Base-by-base conservation (phyloP, 495 filamentous ascomycete species). In the Penicillium ochrochloron region DNA sequence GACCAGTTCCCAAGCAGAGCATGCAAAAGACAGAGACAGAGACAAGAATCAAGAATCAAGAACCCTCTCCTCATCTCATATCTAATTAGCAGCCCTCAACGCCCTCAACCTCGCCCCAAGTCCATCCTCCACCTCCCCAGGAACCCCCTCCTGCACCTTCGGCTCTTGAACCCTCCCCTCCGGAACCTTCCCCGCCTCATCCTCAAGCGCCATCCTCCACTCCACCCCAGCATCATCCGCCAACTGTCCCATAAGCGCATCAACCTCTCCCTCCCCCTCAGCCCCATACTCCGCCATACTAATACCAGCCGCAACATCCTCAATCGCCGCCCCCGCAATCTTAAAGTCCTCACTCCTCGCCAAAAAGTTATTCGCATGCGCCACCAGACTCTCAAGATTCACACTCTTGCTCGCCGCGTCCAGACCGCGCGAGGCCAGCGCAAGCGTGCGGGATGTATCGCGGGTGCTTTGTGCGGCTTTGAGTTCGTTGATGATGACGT, bases 401-500 rank as follows among this genome's bases (percentile, higher is more conserved):
- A 82, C 80, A 54, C 73, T 77, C 62, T 77, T 78, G 1, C 74
- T 78, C 14, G 80, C 80, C 1, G 78, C 80, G 52, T 82, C 78
- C 34, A 82, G 66, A 0, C 80, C 80, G 1, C 80, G 73, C 14
- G 75, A 78, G 0, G 80, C 80, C 25, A 82, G 41, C 15, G 78
- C 78, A 2, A 82, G 72, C 0, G 80, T 82, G 2, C 78, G 71
- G 2, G 80, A 80, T 8, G 80, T 82, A 59, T 82, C 80, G 15
- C 80, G 78, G 9, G 80, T 82, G 62, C 74, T 77, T 46, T 82
- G 80, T 0, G 78, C 80, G 17, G 80, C 79, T 63, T 82, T 82
- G 12, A 82, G 72, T 59, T 82, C 80, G 62, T 82, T 82, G 72
- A 82, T 82, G 15, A 82, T 82, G 0, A 82, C 80, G 46, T 82